Percentiles rank a stretch among this genome's conserved stretches.
These are phyloP conservation scores for Cylindrodendrum hubeiense DNA, from an alignment of 2,329 filamentous ascomycete species.

Conservation along the genomic window DNA sequence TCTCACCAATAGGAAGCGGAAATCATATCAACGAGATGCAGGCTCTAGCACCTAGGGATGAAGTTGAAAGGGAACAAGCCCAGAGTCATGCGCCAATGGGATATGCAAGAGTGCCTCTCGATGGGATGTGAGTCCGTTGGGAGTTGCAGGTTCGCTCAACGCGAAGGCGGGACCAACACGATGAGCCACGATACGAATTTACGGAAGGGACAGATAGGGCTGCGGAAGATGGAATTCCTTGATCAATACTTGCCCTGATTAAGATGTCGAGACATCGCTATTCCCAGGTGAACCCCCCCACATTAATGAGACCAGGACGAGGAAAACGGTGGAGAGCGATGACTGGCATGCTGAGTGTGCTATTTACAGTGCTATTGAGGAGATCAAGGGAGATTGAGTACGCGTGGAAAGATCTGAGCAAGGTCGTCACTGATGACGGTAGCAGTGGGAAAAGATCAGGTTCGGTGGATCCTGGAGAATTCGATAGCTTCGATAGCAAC, in stretches of 20 bases:
- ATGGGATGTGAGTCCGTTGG: background rate
- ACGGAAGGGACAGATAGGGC: background rate
- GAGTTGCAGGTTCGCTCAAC: background rate
- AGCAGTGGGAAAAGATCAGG: constrained; percentile 1
- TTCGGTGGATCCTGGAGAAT: background rate
- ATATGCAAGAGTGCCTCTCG: background rate
- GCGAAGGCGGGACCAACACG: background rate
- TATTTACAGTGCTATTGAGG: constrained; percentile 17
- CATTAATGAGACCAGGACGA: constrained; percentile 22
- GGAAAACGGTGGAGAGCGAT: constrained; percentile 19
- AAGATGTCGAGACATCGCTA: constrained; percentile 1
- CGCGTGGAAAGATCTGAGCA: constrained; percentile 2
- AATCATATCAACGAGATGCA: too few species aligned
- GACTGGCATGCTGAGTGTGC: constrained; percentile 18
- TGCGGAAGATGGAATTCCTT: background rate
- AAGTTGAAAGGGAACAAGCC: too few species aligned
- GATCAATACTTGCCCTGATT: background rate
- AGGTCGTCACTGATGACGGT: constrained; percentile 1
- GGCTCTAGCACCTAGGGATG: too few species aligned
- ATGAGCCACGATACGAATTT: background rate
- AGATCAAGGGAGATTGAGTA: constrained; percentile 8
- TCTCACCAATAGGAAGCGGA: background rate
- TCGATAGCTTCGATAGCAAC: background rate
- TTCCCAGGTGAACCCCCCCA: constrained; percentile 1
- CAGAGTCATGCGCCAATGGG: background rate